A percentile compares a stretch with the other conserved stretches of the same genome.
Evolutionary conservation across 352 stramenopile genomes (phyloP).

Genomic region (Globisporangium nunn): DNA sequence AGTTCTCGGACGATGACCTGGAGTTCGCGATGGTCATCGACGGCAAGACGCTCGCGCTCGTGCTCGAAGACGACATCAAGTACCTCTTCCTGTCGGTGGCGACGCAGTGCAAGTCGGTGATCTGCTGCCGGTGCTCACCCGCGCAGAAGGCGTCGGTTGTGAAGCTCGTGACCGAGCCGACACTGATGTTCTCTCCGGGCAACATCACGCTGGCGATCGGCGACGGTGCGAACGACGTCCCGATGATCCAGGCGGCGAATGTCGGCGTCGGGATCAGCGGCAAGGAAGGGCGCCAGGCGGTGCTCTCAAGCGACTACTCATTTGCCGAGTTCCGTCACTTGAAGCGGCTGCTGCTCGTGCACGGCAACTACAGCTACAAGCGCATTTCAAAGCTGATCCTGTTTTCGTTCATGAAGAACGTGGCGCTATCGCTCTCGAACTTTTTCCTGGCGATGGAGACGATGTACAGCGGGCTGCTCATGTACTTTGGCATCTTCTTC

Average conservation of each 20-base stretch:
- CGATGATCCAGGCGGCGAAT: conserved; percentile 97
- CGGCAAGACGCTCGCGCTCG: conserved; percentile 72
- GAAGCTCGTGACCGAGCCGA: conserved; percentile 82
- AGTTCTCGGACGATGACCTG: conserved; percentile 67
- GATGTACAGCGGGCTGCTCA: conserved; percentile 85
- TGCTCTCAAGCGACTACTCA: conserved; percentile 92
- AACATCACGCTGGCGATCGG: conserved; percentile 95
- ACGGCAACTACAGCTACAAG: conserved; percentile 96
- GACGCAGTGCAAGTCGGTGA: conserved; percentile 86
- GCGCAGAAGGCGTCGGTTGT: conserved; percentile 83
- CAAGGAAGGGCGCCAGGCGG: conserved; percentile 95
- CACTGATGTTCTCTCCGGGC: conserved; percentile 81
- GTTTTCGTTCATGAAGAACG: conserved; percentile 99
- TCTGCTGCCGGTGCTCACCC: conserved; percentile 82
- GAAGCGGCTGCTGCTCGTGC: conserved; percentile 90
- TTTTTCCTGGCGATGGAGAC: conserved; percentile 80
- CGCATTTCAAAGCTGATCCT: conserved; percentile 91
- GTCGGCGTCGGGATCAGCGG: conserved; percentile 97
- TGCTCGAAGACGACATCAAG: conserved; percentile 86
- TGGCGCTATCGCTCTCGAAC: conserved; percentile 81
- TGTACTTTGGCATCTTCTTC: conserved; percentile 88
- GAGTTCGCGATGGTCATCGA: conserved; percentile 90
- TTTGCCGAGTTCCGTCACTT: conserved; percentile 96
- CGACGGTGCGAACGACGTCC: conserved; percentile 98
- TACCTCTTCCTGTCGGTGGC: conserved; percentile 85